phyloP scores from a whole-genome alignment of 345 rosid genomes.

The Syzygium aromaticum region DNA sequence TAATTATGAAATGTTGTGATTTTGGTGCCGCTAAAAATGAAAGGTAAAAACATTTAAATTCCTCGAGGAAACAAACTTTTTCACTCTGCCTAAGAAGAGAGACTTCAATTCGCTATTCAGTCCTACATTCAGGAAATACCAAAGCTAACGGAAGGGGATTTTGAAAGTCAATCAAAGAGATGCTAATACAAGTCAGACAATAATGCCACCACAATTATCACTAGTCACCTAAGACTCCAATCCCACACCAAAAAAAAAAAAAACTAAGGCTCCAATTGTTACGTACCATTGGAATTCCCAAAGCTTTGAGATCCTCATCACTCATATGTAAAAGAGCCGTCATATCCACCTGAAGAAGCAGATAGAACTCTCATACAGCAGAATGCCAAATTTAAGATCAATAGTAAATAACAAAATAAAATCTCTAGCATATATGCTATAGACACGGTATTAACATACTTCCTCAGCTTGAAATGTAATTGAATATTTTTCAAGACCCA shows the following conservation, averaged over 20 bases:
- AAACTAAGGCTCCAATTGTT: neutral
- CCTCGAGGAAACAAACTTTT: neutral
- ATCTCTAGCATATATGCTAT: neutral
- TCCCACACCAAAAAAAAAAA: neutral
- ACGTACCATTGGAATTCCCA: constrained; percentile 93
- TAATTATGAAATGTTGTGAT: neutral
- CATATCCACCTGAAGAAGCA: constrained; percentile 79
- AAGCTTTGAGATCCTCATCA: constrained; percentile 89
- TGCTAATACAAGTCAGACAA: neutral
- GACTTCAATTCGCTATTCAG: too few species aligned
- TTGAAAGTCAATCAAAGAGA: neutral
- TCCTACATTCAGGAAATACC: neutral
- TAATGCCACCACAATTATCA: neutral
- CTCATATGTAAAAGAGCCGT: constrained; percentile 90
- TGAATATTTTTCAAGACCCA: constrained; percentile 85
- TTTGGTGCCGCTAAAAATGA: neutral
- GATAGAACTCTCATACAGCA: neutral
- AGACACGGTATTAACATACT: constrained; percentile 29
- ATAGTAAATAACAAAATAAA: neutral
- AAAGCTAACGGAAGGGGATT: neutral
- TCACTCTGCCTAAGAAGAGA: neutral
- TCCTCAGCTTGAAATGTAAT: constrained; percentile 95
- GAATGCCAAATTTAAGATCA: neutral
- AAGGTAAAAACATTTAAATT: neutral
- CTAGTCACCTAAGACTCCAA: neutral